Evolutionary conservation across 225 moss, liverwort and hornwort genomes (phyloP), one percentile per base, ranked within the genome.

Genomic region (Marchantia paleacea): DNA sequence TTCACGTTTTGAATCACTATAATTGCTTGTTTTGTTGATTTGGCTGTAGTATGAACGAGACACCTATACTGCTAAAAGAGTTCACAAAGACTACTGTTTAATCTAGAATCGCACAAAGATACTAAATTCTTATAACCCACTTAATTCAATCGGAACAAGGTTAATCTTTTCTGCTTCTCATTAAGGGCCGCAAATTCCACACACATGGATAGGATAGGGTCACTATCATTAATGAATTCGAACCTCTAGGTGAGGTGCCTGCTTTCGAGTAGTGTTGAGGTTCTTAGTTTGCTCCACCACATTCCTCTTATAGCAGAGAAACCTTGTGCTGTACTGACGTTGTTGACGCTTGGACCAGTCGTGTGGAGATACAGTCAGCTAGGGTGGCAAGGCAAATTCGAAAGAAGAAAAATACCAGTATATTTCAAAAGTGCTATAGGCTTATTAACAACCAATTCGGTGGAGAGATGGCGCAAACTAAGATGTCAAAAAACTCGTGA

Each of bases 371-470:
- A 81, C 84, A 87, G 86, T 83, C 86, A 78, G 78, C 83, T 65
- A 79, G 79, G 69, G 81, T 87, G 75, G 86, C 86, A 62, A 72
- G 76, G 52, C 81, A 84, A 52, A 87, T 87, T 68, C 81, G 81
- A 8, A 87, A 84, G 81, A 81, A 79, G 62, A 81, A 81, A 66
- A 84, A 84, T 57, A 81, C 79, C 29, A 87, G 79, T 70, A 58
- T 87, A 5, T 86, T 84, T 29, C 86, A 87, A 48, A 82, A 84
- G 81, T 87, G 86, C 60, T 87, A 87, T 55, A 79, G 81, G 28
- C 75, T 87, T 9, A 87, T 87, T 75, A 87, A 87, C 79, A 60
- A 82, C 18, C 86, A 84, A 76, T 87, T 87, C 20, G 86, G 86
- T 54, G 83, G 83, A 28, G 72, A 84, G n/a, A 87, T 87, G 84